These are phyloP conservation scores for Lyophyllum decastes DNA, from an alignment of 768 basidiomycete species.

Conservation along the genomic window DNA sequence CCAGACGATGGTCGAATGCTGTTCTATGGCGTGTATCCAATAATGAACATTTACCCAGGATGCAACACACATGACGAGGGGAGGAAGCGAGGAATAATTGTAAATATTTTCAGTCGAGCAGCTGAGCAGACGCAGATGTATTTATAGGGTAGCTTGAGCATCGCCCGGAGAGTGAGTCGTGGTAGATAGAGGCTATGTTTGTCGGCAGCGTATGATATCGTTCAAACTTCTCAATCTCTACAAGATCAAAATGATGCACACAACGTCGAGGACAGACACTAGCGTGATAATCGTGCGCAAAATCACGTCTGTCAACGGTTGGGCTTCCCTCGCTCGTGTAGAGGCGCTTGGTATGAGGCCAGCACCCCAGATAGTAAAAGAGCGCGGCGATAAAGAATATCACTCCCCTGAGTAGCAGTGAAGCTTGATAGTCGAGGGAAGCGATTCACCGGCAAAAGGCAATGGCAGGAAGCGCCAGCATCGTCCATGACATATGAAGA, in stretches of 20 bases:
- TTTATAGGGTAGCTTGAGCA: no score
- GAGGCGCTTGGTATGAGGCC: background rate
- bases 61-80: no score
- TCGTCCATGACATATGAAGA: background rate
- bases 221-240: conserved; percentile 1
- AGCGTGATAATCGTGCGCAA: background rate
- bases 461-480: conserved; percentile 5
- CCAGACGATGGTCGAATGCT: no score
- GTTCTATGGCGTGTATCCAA: no score
- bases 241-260: background rate
- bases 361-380: conserved; percentile 3
- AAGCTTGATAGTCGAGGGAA: background rate
- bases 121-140: no score
- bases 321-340: background rate
- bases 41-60: no score
- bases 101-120: no score
- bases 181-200: no score
- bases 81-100: no score
- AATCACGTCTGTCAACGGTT: background rate
- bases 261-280: background rate
- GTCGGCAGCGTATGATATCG: background rate
- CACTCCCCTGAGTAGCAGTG: background rate
- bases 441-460: background rate
- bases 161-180: no score
- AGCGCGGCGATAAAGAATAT: conserved; percentile 3